Percentiles rank a stretch among this genome's conserved stretches.
Evolutionary conservation across 768 basidiomycete species (phyloP).

Genomic region (Xanthoconium purpureum): DNA sequence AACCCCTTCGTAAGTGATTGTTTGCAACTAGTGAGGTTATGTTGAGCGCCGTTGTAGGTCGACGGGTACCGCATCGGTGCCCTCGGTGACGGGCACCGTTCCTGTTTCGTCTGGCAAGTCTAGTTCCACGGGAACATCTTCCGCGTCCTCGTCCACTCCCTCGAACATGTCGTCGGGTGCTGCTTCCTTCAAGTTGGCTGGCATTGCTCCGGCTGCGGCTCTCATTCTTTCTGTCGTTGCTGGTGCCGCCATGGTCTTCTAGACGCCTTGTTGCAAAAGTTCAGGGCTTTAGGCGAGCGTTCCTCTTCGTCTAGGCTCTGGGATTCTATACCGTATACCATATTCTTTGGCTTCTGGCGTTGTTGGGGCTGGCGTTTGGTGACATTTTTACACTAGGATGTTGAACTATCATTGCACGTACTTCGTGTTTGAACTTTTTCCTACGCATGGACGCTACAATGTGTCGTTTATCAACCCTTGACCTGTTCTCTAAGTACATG

Average conservation of each 20-base stretch:
- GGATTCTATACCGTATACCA: constrained; percentile 17
- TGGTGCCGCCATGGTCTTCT: constrained; percentile 49
- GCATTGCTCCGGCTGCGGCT: constrained; percentile 34
- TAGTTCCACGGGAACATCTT: not conserved
- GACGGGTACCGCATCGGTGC: not conserved
- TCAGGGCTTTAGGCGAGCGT: not conserved
- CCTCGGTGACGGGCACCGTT: constrained; percentile 7
- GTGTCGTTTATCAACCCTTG: constrained; percentile 5
- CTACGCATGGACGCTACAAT: constrained; percentile 15
- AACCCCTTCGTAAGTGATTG: constrained; percentile 5
- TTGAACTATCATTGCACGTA: constrained; percentile 10
- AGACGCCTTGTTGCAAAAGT: constrained; percentile 17
- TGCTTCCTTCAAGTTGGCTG: constrained; percentile 32
- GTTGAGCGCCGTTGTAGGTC: constrained; percentile 3
- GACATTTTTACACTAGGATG: constrained; percentile 14
- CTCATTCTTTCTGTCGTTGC: constrained; percentile 45
- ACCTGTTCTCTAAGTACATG: not conserved
- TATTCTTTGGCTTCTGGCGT: constrained; percentile 9
- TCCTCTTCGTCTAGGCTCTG: not conserved
- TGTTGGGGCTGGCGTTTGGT: constrained; percentile 6
- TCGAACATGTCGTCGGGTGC: constrained; percentile 26
- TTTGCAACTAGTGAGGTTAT: no score
- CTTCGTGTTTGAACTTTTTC: constrained; percentile 18
- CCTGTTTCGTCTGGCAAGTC: not conserved
- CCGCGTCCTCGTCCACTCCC: constrained; percentile 23